Conservation (phyloP, 495 filamentous ascomycete genomes). For the Thermochaetoides thermophila region DNA sequence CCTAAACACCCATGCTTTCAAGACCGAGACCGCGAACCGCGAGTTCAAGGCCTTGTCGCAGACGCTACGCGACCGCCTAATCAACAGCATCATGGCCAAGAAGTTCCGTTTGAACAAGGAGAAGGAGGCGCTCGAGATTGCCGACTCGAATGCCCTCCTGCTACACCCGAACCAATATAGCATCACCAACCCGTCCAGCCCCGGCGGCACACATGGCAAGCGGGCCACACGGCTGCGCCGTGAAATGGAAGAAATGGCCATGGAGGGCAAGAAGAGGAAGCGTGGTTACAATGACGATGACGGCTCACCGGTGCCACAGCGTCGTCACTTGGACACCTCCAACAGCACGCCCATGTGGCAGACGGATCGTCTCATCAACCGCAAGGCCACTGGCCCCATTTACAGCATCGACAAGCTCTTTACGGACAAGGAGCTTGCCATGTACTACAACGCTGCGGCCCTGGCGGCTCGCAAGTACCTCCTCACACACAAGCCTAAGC, state of each 20-base stretch:
- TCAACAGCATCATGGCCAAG: slow-evolving; percentile 60
- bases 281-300: slow-evolving; percentile 59
- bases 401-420: slow-evolving; percentile 85
- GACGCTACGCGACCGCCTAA: slow-evolving; percentile 73
- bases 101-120: slow-evolving; percentile 66
- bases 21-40: slow-evolving; percentile 59
- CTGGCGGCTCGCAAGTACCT: slow-evolving; percentile 45
- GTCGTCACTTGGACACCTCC: slow-evolving; percentile 27
- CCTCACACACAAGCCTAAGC: slow-evolving; percentile 33
- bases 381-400: slow-evolving; percentile 33
- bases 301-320: slow-evolving; percentile 50
- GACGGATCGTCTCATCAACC: slow-evolving; percentile 27
- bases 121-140: slow-evolving; percentile 76
- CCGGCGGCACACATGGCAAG: slow-evolving; percentile 65
- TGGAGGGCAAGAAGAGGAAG: slow-evolving; percentile 65
- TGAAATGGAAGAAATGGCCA: slow-evolving; percentile 62
- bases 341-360: slow-evolving; percentile 44
- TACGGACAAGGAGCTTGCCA: slow-evolving; percentile 77
- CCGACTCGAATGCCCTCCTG: slow-evolving; percentile 74
- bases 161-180: slow-evolving; percentile 88
- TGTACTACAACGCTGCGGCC: slow-evolving; percentile 58
- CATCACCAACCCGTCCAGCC: slow-evolving; percentile 63
- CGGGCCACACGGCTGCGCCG: slow-evolving; percentile 70
- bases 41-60: slow-evolving; percentile 64
- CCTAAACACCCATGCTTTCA: slow-evolving; percentile 39